Percentiles rank a stretch among this genome's conserved stretches.
phyloP scores from a whole-genome alignment of 768 basidiomycete species.

The Melanogaster broomeanus region DNA sequence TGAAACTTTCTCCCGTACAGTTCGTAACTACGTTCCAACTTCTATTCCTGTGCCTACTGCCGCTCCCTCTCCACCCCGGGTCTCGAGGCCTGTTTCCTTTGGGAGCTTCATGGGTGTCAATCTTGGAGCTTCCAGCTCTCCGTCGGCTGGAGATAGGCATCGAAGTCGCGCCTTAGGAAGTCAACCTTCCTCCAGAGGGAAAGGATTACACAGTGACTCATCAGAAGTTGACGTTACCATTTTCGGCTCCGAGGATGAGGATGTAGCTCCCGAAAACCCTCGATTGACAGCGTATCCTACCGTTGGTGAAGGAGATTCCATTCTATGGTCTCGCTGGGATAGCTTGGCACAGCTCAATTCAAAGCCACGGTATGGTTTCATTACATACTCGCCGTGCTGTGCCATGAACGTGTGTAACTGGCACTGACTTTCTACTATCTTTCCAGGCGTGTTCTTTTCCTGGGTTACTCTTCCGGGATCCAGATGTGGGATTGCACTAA shows the following conservation, averaged over 20 bases:
- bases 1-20: slow-evolving; percentile 51
- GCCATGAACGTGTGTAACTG: slow-evolving; percentile 1
- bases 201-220: slow-evolving; percentile 8
- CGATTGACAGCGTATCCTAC: slow-evolving; percentile 30
- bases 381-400: background rate
- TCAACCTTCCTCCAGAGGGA: slow-evolving; percentile 9
- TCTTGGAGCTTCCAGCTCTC: slow-evolving; percentile 13
- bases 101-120: slow-evolving; percentile 42
- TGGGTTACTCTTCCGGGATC: slow-evolving; percentile 54
- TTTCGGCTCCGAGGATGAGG: slow-evolving; percentile 26
- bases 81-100: slow-evolving; percentile 50
- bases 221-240: slow-evolving; percentile 10
- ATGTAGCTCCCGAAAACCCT: slow-evolving; percentile 12
- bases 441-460: slow-evolving; percentile 47
- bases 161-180: slow-evolving; percentile 6
- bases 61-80: slow-evolving; percentile 48
- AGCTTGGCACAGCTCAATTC: slow-evolving; percentile 16
- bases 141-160: slow-evolving; percentile 10
- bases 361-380: slow-evolving; percentile 23
- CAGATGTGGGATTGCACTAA: slow-evolving; percentile 66
- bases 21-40: slow-evolving; percentile 56
- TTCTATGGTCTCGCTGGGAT: slow-evolving; percentile 38
- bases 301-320: slow-evolving; percentile 29
- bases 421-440: background rate
- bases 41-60: slow-evolving; percentile 51